Evolutionary conservation across 208 protist species (phyloP).

Genomic region (Leishmania tarentolae): DNA sequence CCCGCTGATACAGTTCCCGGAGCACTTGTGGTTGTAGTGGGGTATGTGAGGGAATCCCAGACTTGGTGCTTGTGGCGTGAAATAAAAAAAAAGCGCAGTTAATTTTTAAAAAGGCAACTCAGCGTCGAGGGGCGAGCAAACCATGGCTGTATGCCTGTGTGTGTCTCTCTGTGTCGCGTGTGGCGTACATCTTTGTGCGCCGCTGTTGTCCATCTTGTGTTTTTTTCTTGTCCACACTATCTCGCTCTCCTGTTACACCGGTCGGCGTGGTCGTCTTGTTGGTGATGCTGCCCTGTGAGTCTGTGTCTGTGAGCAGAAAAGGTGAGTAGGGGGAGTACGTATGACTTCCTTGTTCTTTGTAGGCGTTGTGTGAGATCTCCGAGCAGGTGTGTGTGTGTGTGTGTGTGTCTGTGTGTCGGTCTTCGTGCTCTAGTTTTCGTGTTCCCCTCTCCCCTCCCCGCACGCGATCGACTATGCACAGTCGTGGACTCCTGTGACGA

Average conservation of each 20-base stretch:
- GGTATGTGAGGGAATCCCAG: neutral
- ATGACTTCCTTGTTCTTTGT: neutral
- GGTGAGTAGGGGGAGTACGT: neutral
- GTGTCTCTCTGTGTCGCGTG: neutral
- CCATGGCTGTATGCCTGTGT: neutral
- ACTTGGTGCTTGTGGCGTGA: neutral
- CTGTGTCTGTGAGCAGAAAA: neutral
- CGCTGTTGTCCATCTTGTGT: neutral
- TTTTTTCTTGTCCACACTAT: neutral
- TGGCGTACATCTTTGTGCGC: neutral
- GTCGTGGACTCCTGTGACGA: too few species aligned
- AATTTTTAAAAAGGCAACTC: neutral
- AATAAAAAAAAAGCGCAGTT: too few species aligned
- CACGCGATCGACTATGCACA: too few species aligned
- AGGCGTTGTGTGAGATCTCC: neutral
- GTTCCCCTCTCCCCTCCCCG: too few species aligned
- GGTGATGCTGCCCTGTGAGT: too few species aligned
- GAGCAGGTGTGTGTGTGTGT: neutral
- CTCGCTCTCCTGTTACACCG: too few species aligned
- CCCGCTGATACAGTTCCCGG: neutral
- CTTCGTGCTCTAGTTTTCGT: too few species aligned
- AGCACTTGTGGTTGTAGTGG: neutral
- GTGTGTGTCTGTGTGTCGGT: neutral
- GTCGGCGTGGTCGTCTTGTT: too few species aligned
- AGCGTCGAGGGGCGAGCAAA: too few species aligned